phyloP scores from a whole-genome alignment of 2,329 filamentous ascomycete genomes.

The Aspergillus jensenii region DNA sequence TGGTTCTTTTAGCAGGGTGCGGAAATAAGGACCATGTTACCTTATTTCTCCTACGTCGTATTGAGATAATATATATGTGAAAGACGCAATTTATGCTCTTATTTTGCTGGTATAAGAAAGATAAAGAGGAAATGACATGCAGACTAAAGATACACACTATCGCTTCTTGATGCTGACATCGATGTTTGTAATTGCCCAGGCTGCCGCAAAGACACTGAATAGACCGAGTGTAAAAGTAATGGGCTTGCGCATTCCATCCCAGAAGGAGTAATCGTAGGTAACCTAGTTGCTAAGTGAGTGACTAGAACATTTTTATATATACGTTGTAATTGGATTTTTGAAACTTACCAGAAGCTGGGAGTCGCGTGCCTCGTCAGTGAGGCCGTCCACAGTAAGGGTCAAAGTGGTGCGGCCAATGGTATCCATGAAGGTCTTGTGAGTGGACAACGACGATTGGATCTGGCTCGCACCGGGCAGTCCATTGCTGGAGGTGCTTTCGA shows the following conservation, averaged over 20 bases:
- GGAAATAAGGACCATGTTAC: background rate
- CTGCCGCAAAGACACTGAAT: slow-evolving; percentile 69
- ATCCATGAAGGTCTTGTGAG: slow-evolving; percentile 91
- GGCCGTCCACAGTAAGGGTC: slow-evolving; percentile 75
- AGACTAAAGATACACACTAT: slow-evolving; percentile 26
- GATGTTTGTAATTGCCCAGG: slow-evolving; percentile 74
- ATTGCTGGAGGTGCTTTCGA: slow-evolving; percentile 66
- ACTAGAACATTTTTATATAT: background rate
- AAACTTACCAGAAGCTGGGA: slow-evolving; percentile 68
- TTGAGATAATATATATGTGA: background rate
- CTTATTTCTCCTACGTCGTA: background rate
- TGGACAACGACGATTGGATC: slow-evolving; percentile 57
- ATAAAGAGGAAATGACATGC: background rate
- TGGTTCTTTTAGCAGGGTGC: background rate
- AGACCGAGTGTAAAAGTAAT: slow-evolving; percentile 74
- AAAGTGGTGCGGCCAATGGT: slow-evolving; percentile 84
- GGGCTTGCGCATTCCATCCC: slow-evolving; percentile 79
- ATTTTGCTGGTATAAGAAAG: slow-evolving; percentile 6
- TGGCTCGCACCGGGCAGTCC: slow-evolving; percentile 62
- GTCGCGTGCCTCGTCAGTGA: slow-evolving; percentile 87
- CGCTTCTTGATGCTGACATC: slow-evolving; percentile 75
- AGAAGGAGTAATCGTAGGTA: slow-evolving; percentile 79
- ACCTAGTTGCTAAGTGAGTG: slow-evolving; percentile 44
- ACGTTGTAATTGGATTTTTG: background rate
- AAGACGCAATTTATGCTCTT: background rate